These are phyloP conservation scores for Oryza glaberrima DNA, from an alignment of 176 grass and related monocot genomes.

Conservation along the genomic window DNA sequence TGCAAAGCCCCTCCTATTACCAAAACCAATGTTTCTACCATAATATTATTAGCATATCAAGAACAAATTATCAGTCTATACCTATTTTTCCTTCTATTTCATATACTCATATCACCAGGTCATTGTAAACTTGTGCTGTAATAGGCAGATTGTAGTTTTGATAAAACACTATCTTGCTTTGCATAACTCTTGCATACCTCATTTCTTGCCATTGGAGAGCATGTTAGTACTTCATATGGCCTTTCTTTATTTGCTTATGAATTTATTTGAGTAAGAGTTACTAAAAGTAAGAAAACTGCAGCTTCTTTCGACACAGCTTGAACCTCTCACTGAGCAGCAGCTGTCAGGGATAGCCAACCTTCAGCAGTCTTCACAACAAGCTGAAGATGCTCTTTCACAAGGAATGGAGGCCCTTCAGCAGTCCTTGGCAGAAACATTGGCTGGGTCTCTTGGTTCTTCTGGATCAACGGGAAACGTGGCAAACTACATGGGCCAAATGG, in stretches of 20 bases:
- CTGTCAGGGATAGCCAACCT: slow-evolving; percentile 76
- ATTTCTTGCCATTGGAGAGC: slow-evolving; percentile 1
- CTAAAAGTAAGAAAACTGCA: slow-evolving; percentile 54
- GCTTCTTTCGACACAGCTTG: slow-evolving; percentile 88
- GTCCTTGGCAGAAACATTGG: slow-evolving; percentile 93
- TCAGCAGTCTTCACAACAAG: slow-evolving; percentile 94
- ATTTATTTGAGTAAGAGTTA: slow-evolving; percentile 1
- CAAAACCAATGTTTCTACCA: background rate
- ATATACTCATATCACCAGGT: background rate
- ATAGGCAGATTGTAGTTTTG: slow-evolving; percentile 3
- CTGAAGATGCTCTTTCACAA: slow-evolving; percentile 96
- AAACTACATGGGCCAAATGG: slow-evolving; percentile 99
- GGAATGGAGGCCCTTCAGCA: slow-evolving; percentile 99
- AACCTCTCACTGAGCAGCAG: slow-evolving; percentile 94
- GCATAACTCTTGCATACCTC: background rate
- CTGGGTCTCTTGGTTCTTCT: slow-evolving; percentile 78
- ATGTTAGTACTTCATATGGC: background rate
- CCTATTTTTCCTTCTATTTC: background rate
- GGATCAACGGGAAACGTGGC: slow-evolving; percentile 92
- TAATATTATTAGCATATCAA: background rate
- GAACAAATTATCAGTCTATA: slow-evolving; percentile 1
- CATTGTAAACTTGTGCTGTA: background rate
- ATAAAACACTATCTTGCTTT: slow-evolving; percentile 12
- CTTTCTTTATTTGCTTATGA: background rate
- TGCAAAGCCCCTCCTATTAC: slow-evolving; percentile 17